Evolutionary conservation across 1,284 basidiomycete species (phyloP).

Genomic region (Pseudozyma pruni): DNA sequence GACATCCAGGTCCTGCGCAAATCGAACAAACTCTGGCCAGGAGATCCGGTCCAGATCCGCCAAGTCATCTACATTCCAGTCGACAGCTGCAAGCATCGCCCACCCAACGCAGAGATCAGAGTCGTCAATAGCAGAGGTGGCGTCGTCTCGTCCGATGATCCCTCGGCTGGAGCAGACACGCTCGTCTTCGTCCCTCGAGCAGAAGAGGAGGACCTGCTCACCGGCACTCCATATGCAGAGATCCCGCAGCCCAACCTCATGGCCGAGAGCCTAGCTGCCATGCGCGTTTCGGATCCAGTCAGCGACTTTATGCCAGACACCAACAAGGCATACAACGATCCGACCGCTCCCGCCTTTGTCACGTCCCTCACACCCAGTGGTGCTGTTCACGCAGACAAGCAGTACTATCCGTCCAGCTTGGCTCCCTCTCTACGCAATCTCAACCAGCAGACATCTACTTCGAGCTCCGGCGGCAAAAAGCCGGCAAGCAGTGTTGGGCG

Average conservation of each 20-base stretch:
- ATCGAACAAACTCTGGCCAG: constrained; percentile 65
- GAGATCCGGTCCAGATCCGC: constrained; percentile 63
- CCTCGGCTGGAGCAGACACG: constrained; percentile 2
- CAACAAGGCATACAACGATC: constrained; percentile 41
- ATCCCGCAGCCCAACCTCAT: constrained; percentile 14
- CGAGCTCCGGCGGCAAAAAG: neutral
- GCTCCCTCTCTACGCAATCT: constrained; percentile 26
- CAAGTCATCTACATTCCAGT: constrained; percentile 63
- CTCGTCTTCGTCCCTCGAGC: constrained; percentile 40
- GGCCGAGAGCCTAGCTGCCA: constrained; percentile 13
- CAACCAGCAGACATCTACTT: constrained; percentile 14
- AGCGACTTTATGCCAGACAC: constrained; percentile 49
- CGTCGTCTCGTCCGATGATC: constrained; percentile 14
- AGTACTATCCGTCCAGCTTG: constrained; percentile 25
- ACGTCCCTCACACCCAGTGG: constrained; percentile 19
- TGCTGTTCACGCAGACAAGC: constrained; percentile 13
- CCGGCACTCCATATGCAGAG: constrained; percentile 22
- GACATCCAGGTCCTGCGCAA: constrained; percentile 59
- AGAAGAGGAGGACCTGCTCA: constrained; percentile 35
- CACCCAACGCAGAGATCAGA: constrained; percentile 52
- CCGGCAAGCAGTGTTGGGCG: constrained; percentile 23
- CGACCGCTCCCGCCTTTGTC: constrained; percentile 12
- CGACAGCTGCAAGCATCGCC: constrained; percentile 56
- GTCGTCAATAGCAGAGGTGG: constrained; percentile 19
- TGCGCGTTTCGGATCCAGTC: constrained; percentile 29